These are phyloP conservation scores for Phytophthora meadii DNA, from an alignment of 352 stramenopile species.

Conservation along the genomic window DNA sequence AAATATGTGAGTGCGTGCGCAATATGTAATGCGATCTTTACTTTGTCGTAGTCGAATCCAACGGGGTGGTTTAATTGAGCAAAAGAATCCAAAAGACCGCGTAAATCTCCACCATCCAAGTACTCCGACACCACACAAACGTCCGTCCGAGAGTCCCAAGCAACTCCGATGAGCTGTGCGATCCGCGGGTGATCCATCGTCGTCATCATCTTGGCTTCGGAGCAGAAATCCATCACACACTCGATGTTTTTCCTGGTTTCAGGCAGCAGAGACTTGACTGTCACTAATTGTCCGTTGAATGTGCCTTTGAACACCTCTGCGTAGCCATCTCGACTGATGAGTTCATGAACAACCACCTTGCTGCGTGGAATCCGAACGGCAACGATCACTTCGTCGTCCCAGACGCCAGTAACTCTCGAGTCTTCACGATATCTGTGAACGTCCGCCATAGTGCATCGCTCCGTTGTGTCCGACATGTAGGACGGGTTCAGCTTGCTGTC, in stretches of 20 bases:
- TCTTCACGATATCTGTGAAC: slow-evolving; percentile 12
- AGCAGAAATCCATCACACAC: slow-evolving; percentile 18
- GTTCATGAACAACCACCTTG: slow-evolving; percentile 38
- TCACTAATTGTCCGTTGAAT: slow-evolving; percentile 37
- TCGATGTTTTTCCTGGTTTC: slow-evolving; percentile 20
- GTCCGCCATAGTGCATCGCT: slow-evolving; percentile 12
- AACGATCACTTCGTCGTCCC: slow-evolving; percentile 37
- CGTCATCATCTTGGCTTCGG: slow-evolving; percentile 24
- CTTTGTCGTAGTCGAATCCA: slow-evolving; percentile 43
- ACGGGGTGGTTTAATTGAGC: slow-evolving; percentile 18
- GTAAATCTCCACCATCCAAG: slow-evolving; percentile 30
- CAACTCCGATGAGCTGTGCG: slow-evolving; percentile 42
- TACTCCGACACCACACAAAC: slow-evolving; percentile 47
- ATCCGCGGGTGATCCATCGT: slow-evolving; percentile 34
- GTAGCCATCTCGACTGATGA: slow-evolving; percentile 40
- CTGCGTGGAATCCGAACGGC: slow-evolving; percentile 34
- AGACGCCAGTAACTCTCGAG: slow-evolving; percentile 9
- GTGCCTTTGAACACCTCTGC: slow-evolving; percentile 42
- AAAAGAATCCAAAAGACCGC: slow-evolving; percentile 20
- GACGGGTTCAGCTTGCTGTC: slow-evolving; percentile 18
- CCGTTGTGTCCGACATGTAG: slow-evolving; percentile 6
- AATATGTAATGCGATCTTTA: slow-evolving; percentile 38
- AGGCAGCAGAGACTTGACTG: slow-evolving; percentile 36
- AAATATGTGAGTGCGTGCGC: slow-evolving; percentile 42
- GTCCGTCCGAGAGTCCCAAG: slow-evolving; percentile 40